phyloP scores from a whole-genome alignment of 2,329 filamentous ascomycete genomes.

The Pseudohalonectria lignicola region DNA sequence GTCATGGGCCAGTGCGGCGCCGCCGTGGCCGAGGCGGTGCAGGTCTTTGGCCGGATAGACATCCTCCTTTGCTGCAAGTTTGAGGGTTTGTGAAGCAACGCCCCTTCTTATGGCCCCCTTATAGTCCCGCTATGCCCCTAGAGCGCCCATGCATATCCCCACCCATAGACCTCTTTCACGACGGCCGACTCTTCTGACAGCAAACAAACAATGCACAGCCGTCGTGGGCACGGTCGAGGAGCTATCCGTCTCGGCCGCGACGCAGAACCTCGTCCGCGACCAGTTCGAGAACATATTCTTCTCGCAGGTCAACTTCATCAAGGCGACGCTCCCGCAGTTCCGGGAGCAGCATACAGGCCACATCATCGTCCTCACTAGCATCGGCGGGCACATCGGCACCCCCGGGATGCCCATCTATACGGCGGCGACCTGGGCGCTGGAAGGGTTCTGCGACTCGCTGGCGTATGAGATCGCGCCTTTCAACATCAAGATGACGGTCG shows the following conservation, averaged over 20 bases:
- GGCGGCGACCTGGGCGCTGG: constrained; percentile 85
- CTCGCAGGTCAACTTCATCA: constrained; percentile 91
- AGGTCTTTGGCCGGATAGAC: constrained; percentile 77
- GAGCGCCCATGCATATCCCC: background rate
- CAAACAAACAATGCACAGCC: constrained; percentile 33
- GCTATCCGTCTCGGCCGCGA: constrained; percentile 58
- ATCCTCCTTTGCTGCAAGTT: constrained; percentile 84
- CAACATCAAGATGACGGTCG: constrained; percentile 90
- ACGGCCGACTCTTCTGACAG: background rate
- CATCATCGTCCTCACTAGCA: constrained; percentile 79
- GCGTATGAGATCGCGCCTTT: constrained; percentile 96
- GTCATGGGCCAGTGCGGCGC: constrained; percentile 65
- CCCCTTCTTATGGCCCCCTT: background rate
- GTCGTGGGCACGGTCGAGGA: constrained; percentile 90
- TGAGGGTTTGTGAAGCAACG: constrained; percentile 61
- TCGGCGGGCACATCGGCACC: constrained; percentile 85
- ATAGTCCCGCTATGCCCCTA: background rate
- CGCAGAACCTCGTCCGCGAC: constrained; percentile 70
- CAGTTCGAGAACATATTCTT: constrained; percentile 96
- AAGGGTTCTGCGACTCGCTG: constrained; percentile 90
- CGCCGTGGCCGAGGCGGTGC: constrained; percentile 76
- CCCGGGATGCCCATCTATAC: constrained; percentile 87
- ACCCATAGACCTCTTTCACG: too few relatives aligned
- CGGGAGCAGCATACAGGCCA: constrained; percentile 75
- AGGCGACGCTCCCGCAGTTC: constrained; percentile 71